These are phyloP conservation scores for Saccharomyces cerevisiae DNA, from an alignment of 805 yeast species.

Conservation along the genomic window DNA sequence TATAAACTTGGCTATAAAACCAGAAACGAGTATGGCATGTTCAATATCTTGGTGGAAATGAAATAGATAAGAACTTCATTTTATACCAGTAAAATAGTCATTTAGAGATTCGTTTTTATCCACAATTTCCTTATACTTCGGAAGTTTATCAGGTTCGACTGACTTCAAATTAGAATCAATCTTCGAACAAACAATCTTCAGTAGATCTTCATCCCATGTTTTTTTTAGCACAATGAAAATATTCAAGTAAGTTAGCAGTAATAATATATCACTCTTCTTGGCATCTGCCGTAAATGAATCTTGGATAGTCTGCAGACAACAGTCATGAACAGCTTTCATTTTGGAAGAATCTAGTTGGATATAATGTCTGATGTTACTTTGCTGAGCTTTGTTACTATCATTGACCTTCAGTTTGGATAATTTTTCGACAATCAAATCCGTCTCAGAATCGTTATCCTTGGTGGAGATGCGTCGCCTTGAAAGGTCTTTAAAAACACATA, in stretches of 20 bases:
- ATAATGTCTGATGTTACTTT: not conserved
- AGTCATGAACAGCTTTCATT: constrained; percentile 4
- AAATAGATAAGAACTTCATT: not conserved
- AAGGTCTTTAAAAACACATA: constrained; percentile 60
- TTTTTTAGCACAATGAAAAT: constrained; percentile 36
- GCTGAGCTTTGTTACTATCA: not conserved
- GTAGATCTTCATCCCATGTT: constrained; percentile 26
- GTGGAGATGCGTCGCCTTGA: constrained; percentile 36
- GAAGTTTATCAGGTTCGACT: not conserved
- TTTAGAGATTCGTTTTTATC: not conserved
- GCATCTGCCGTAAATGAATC: constrained; percentile 18
- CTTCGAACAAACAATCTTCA: not conserved
- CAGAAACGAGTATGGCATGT: not conserved
- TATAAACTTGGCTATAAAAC: not conserved
- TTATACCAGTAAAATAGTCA: not conserved
- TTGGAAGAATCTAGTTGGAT: not conserved
- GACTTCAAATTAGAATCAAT: not conserved
- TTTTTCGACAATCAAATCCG: not conserved
- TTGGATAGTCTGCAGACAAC: constrained; percentile 10
- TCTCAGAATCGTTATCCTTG: not conserved
- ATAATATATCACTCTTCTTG: constrained; percentile 13
- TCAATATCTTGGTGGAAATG: not conserved
- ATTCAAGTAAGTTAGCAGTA: constrained; percentile 48
- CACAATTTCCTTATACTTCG: not conserved
- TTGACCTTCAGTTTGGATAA: constrained; percentile 2